These are phyloP conservation scores for Sordariomycetes sp. DNA, from an alignment of 2,329 filamentous ascomycete genomes.

Conservation along the genomic window DNA sequence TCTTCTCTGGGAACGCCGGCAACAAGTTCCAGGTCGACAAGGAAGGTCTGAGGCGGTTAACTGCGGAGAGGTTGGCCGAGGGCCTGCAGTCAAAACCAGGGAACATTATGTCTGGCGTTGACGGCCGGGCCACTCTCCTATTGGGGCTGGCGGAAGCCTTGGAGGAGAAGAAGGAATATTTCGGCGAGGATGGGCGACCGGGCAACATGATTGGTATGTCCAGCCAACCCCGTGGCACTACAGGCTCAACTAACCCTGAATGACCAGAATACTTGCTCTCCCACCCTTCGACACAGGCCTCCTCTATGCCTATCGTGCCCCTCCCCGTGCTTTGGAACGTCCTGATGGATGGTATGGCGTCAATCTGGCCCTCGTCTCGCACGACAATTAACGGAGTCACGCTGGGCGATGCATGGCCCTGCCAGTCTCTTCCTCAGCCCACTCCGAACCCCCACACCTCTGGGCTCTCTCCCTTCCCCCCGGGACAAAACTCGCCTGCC, in stretches of 20 bases:
- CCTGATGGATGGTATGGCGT: slow-evolving; percentile 72
- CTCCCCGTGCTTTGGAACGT: slow-evolving; percentile 83
- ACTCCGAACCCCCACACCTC: slow-evolving; percentile 30
- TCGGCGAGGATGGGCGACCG: slow-evolving; percentile 71
- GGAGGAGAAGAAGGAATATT: slow-evolving; percentile 63
- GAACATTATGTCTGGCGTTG: slow-evolving; percentile 73
- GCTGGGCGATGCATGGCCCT: slow-evolving; percentile 91
- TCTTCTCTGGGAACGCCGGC: slow-evolving; percentile 70
- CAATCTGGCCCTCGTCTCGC: slow-evolving; percentile 80
- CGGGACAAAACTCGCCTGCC: slow-evolving; percentile 33
- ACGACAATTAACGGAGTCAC: slow-evolving; percentile 78
- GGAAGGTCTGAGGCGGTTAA: slow-evolving; percentile 61
- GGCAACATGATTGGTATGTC: slow-evolving; percentile 82
- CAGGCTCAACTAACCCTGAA: slow-evolving; percentile 9
- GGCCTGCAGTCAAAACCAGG: slow-evolving; percentile 73
- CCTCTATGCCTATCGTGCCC: slow-evolving; percentile 75
- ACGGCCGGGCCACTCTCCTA: slow-evolving; percentile 72
- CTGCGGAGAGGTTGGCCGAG: slow-evolving; percentile 58
- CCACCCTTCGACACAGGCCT: slow-evolving; percentile 79
- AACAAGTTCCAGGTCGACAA: slow-evolving; percentile 89
- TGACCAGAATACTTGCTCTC: slow-evolving; percentile 77
- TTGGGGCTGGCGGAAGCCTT: slow-evolving; percentile 64
- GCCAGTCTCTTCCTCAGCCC: slow-evolving; percentile 59
- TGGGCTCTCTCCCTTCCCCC: slow-evolving; percentile 32
- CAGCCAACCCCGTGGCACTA: background rate